Conservation (phyloP, 306 rosid genomes). For the Gleditsia sinensis region DNA sequence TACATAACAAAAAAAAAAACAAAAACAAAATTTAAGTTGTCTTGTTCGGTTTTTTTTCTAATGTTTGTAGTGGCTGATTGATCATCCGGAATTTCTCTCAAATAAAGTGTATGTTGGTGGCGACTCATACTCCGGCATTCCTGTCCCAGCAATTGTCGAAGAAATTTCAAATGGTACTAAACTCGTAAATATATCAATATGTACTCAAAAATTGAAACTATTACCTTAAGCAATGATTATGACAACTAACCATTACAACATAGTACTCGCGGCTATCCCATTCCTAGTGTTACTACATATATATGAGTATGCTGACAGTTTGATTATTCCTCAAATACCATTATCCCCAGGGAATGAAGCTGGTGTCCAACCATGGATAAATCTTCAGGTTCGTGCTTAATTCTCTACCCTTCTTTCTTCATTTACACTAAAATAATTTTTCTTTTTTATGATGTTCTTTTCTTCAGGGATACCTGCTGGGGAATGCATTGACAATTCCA, state of each 20-base stretch:
- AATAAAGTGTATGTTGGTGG: conserved; percentile 65
- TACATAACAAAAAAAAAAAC: background rate
- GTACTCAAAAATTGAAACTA: background rate
- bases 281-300: too few species aligned
- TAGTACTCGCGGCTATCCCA: too few species aligned
- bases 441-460: background rate
- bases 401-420: too few species aligned
- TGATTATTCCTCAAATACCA: background rate
- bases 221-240: background rate
- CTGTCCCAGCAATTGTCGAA: conserved; percentile 53
- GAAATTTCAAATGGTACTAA: conserved; percentile 59
- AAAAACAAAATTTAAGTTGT: too few species aligned
- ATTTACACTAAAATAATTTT: background rate
- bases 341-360: conserved; percentile 55
- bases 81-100: conserved; percentile 58
- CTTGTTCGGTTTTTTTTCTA: background rate
- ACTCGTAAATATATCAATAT: background rate
- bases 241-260: too few species aligned
- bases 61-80: conserved; percentile 66
- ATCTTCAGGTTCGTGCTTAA: conserved; percentile 52
- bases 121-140: conserved; percentile 73
- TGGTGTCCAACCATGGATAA: conserved; percentile 51
- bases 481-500: conserved; percentile 43
- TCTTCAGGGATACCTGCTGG: conserved; percentile 62
- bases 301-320: background rate